Evolutionary conservation across 495 filamentous ascomycete genomes (phyloP).

Genomic region (Extremus antarcticus): DNA sequence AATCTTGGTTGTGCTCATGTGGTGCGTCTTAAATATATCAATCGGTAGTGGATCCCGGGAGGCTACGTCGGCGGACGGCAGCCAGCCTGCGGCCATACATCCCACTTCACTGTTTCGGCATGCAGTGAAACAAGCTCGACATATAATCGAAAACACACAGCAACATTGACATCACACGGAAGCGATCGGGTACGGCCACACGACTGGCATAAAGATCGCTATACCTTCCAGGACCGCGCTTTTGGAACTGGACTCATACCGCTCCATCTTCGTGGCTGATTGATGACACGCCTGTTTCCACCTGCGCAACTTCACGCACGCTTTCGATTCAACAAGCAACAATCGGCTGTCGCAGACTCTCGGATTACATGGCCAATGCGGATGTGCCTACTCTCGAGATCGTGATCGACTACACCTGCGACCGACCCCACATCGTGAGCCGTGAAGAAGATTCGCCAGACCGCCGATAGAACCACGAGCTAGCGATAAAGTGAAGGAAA

Average conservation of each 20-base stretch:
- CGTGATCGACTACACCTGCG: no score
- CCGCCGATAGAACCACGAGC: background rate
- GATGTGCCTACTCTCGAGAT: no score
- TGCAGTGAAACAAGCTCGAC: background rate
- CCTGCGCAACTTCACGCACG: background rate
- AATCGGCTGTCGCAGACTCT: no score
- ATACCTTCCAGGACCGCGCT: no score
- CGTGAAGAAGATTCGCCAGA: no score
- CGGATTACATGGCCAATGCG: background rate
- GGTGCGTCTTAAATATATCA: no score
- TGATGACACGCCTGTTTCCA: background rate
- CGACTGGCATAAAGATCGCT: no score
- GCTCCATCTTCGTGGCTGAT: background rate
- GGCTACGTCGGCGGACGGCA: background rate
- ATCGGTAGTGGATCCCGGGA: background rate
- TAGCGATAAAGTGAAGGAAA: background rate
- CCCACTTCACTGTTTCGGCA: background rate
- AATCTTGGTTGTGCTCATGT: no score
- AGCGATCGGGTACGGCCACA: background rate
- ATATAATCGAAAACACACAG: background rate
- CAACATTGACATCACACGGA: background rate
- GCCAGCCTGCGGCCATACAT: background rate
- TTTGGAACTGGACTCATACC: background rate
- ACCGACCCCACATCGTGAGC: no score
- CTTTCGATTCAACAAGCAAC: background rate